phyloP scores from a whole-genome alignment of 345 rosid species.

The Eucalyptus cladocalyx region DNA sequence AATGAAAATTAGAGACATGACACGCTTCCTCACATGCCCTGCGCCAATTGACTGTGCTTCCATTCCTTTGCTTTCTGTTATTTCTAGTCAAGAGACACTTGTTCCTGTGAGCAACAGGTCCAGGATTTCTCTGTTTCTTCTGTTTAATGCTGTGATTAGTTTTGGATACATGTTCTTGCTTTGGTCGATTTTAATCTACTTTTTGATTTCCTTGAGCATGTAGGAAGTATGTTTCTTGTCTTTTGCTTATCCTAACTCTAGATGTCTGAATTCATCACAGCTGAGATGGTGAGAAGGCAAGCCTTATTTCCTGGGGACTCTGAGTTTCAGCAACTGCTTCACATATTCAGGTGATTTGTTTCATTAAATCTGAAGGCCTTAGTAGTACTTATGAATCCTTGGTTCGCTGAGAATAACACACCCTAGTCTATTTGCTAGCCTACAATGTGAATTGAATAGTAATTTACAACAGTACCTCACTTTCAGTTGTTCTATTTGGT shows the following conservation, averaged over 20 bases:
- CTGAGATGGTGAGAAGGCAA: slow-evolving; percentile 89
- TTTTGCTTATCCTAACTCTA: neutral
- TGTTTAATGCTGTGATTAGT: neutral
- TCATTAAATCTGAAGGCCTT: neutral
- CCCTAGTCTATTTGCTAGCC: neutral
- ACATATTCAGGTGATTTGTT: slow-evolving; percentile 56
- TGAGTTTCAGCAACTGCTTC: slow-evolving; percentile 91
- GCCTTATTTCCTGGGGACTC: slow-evolving; percentile 93
- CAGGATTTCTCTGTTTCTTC: neutral
- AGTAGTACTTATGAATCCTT: neutral
- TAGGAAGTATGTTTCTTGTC: neutral
- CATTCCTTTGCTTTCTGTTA: neutral
- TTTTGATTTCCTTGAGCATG: neutral
- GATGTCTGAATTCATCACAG: slow-evolving; percentile 2
- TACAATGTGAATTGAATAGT: neutral
- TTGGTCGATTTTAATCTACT: neutral
- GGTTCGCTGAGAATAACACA: neutral
- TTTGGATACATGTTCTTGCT: neutral
- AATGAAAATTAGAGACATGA: neutral
- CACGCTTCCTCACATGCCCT: neutral
- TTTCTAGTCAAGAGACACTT: neutral
- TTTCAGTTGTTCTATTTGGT: neutral
- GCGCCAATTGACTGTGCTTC: neutral
- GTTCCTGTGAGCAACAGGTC: neutral
- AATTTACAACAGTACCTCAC: neutral